A percentile compares a stretch with the other conserved stretches of the same genome.
phyloP scores from a whole-genome alignment of 176 grass and related monocot species.

The Lolium rigidum region DNA sequence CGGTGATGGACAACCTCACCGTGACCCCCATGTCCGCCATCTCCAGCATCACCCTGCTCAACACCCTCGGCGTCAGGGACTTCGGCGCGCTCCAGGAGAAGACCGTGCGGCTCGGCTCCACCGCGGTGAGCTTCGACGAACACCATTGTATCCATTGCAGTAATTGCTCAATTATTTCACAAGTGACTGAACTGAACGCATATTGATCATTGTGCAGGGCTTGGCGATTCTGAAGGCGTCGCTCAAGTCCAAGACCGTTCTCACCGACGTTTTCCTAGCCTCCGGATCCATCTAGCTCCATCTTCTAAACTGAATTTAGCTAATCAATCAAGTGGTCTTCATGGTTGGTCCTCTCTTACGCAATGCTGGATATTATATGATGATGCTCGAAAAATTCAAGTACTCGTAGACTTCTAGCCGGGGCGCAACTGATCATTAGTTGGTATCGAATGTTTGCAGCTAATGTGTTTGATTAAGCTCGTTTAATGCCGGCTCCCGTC shows the following conservation, averaged over 20 bases:
- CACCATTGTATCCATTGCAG: too few species aligned
- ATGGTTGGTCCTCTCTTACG: too few species aligned
- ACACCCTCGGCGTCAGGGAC: conserved; percentile 56
- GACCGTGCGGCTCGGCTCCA: not conserved
- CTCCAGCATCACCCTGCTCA: conserved; percentile 59
- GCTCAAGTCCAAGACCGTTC: not conserved
- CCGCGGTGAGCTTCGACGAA: not conserved
- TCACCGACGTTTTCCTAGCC: not conserved
- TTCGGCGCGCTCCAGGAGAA: conserved; percentile 5
- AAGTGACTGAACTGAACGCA: not conserved
- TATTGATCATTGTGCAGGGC: not conserved
- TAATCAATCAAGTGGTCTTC: too few species aligned
- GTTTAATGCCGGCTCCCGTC: too few species aligned
- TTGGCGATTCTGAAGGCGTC: not conserved
- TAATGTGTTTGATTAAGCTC: too few species aligned
- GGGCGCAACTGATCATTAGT: too few species aligned
- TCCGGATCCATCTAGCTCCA: not conserved
- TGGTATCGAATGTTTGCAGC: too few species aligned
- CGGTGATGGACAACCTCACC: conserved; percentile 63
- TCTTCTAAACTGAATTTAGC: too few species aligned
- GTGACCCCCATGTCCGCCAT: conserved; percentile 63
- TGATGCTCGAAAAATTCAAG: too few species aligned
- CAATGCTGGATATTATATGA: too few species aligned
- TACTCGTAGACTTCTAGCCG: too few species aligned
- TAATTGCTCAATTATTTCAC: too few species aligned